Evolutionary conservation across 1,284 basidiomycete genomes (phyloP).

Genomic region (Irpex rosettiformis): DNA sequence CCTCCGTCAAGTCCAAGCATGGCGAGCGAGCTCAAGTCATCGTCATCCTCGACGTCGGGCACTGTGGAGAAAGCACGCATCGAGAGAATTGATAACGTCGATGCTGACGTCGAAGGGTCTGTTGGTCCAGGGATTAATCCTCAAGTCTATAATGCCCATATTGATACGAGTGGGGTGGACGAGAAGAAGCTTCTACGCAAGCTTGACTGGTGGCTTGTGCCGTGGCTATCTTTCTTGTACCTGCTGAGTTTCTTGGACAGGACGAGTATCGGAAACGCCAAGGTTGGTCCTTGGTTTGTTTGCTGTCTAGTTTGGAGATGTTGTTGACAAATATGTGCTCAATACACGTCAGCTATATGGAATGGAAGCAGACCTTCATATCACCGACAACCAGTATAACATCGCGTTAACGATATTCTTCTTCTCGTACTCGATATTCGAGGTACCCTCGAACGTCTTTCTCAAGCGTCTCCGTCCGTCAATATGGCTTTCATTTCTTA

Average conservation of each 20-base stretch:
- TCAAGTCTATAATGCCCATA: slow-evolving; percentile 44
- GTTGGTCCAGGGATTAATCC: slow-evolving; percentile 10
- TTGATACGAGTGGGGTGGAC: slow-evolving; percentile 54
- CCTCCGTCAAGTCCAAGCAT: slow-evolving; percentile 1
- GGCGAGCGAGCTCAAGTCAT: slow-evolving; percentile 6
- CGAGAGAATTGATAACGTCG: slow-evolving; percentile 6
- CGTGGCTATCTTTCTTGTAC: slow-evolving; percentile 72
- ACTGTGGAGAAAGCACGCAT: slow-evolving; percentile 8
- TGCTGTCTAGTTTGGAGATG: neutral
- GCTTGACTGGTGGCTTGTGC: slow-evolving; percentile 60
- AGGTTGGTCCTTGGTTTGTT: slow-evolving; percentile 42
- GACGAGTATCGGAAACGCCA: slow-evolving; percentile 80
- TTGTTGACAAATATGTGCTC: neutral
- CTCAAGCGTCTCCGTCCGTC: slow-evolving; percentile 69
- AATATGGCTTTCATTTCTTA: slow-evolving; percentile 59
- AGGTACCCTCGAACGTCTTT: slow-evolving; percentile 64
- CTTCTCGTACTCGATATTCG: slow-evolving; percentile 57
- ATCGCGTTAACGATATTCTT: slow-evolving; percentile 63
- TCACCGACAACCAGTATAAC: slow-evolving; percentile 62
- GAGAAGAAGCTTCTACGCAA: slow-evolving; percentile 64
- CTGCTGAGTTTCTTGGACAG: slow-evolving; percentile 75
- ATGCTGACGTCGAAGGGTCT: slow-evolving; percentile 22
- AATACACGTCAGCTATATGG: slow-evolving; percentile 45
- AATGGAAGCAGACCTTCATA: slow-evolving; percentile 45
- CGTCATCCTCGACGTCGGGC: slow-evolving; percentile 5